phyloP scores from a whole-genome alignment of 805 yeast species.

The Kodamaea leandrae region DNA sequence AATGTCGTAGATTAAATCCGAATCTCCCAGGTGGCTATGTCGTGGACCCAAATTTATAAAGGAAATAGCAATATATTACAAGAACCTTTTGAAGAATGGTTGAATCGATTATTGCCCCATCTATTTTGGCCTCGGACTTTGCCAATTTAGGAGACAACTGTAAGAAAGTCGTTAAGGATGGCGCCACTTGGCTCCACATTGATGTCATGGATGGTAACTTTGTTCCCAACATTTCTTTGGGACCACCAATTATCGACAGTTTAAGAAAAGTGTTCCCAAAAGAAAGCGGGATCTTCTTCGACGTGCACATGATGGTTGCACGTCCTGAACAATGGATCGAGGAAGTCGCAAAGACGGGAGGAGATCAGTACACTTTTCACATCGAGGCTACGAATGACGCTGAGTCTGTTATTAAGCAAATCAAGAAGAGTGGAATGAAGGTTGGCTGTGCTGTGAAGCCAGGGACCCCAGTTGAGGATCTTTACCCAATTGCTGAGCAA shows the following conservation, averaged over 20 bases:
- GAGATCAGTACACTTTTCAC: slow-evolving; percentile 95
- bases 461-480: slow-evolving; percentile 80
- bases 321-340: slow-evolving; percentile 92
- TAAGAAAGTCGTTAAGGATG: slow-evolving; percentile 69
- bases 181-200: slow-evolving; percentile 96
- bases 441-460: slow-evolving; percentile 96
- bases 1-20: background rate
- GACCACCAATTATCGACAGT: slow-evolving; percentile 82
- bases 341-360: slow-evolving; percentile 90
- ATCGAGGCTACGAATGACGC: slow-evolving; percentile 88
- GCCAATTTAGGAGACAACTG: slow-evolving; percentile 87
- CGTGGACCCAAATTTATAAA: background rate
- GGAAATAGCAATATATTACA: slow-evolving; percentile 1
- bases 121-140: slow-evolving; percentile 89
- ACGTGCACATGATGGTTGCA: slow-evolving; percentile 98
- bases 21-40: background rate
- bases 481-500: slow-evolving; percentile 68
- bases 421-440: slow-evolving; percentile 78
- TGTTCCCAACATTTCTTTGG: slow-evolving; percentile 94
- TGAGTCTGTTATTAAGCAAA: slow-evolving; percentile 64
- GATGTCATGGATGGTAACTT: slow-evolving; percentile 99
- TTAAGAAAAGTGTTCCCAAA: slow-evolving; percentile 77
- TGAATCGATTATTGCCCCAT: slow-evolving; percentile 86
- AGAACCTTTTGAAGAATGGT: slow-evolving; percentile 48
- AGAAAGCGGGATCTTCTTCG: slow-evolving; percentile 59